A percentile compares a stretch with the other conserved stretches of the same genome.
These are phyloP conservation scores for Cladosporium phlei DNA, from an alignment of 2,329 filamentous ascomycete species.

Conservation along the genomic window DNA sequence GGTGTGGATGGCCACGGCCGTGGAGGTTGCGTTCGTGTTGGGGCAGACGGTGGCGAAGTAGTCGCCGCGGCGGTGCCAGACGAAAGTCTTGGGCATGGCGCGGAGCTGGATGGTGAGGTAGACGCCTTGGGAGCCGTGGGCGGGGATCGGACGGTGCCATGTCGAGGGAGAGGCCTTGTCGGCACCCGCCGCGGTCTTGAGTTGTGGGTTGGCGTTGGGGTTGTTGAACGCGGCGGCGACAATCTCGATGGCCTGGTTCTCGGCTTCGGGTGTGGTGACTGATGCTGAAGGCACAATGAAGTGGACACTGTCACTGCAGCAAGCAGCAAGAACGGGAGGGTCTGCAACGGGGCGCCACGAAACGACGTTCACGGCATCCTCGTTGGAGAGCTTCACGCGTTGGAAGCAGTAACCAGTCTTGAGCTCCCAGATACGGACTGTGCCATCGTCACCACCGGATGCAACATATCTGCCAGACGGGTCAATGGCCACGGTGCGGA, in stretches of 20 bases:
- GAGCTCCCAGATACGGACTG: constrained; percentile 84
- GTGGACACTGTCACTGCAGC: constrained; percentile 78
- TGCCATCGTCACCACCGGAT: constrained; percentile 91
- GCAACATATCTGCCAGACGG: constrained; percentile 81
- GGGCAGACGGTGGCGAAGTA: constrained; percentile 92
- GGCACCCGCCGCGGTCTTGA: constrained; percentile 45
- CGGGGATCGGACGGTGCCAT: constrained; percentile 74
- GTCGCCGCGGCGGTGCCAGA: constrained; percentile 90
- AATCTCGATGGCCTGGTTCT: constrained; percentile 12
- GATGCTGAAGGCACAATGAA: constrained; percentile 67
- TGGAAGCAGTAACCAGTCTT: constrained; percentile 81
- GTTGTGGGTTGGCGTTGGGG: constrained; percentile 60
- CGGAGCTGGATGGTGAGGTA: constrained; percentile 73
- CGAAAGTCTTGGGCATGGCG: constrained; percentile 69
- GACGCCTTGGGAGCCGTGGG: constrained; percentile 72
- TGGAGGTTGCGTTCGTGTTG: constrained; percentile 57
- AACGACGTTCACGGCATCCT: constrained; percentile 76
- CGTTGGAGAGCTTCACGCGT: constrained; percentile 71
- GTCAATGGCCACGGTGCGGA: constrained; percentile 79
- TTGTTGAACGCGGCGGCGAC: constrained; percentile 78
- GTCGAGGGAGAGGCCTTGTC: constrained; percentile 70
- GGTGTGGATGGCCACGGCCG: constrained; percentile 88
- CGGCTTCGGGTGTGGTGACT: constrained; percentile 60
- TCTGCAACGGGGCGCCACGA: constrained; percentile 85
- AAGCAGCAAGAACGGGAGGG: constrained; percentile 73